A percentile compares a stretch with the other conserved stretches of the same genome.
Evolutionary conservation across 139 green algal species (phyloP).

Genomic region (Gonium pectorale): DNA sequence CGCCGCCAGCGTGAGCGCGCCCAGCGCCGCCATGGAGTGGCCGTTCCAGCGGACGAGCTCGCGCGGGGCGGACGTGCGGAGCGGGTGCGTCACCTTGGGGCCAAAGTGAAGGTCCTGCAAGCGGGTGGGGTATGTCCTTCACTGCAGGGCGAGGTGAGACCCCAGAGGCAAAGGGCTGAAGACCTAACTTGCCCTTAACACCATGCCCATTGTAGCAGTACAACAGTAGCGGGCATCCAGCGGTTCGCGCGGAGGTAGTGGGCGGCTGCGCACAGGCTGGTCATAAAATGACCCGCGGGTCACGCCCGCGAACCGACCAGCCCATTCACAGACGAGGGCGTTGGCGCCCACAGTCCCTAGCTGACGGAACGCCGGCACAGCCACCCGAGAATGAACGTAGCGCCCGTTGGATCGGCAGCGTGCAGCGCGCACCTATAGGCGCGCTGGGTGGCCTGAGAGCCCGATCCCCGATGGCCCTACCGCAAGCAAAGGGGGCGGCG

Average conservation of each 20-base stretch:
- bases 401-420: neutral
- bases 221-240: neutral
- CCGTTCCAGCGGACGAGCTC: slow-evolving; percentile 14
- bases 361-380: neutral
- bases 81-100: slow-evolving; percentile 5
- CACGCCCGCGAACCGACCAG: too few relatives aligned
- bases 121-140: neutral
- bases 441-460: neutral
- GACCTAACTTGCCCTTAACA: neutral
- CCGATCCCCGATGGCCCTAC: too few relatives aligned
- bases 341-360: too few relatives aligned
- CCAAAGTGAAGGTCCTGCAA: slow-evolving; percentile 13
- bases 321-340: too few relatives aligned
- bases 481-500: too few relatives aligned
- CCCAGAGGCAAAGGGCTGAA: neutral
- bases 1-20: slow-evolving; percentile 3
- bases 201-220: neutral
- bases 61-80: neutral
- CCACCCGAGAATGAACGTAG: neutral
- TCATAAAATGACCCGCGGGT: too few relatives aligned
- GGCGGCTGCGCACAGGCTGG: too few relatives aligned
- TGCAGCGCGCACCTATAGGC: neutral
- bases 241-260: neutral
- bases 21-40: slow-evolving; percentile 1
- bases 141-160: neutral